These are phyloP conservation scores for Fraxinus baroniana DNA, from an alignment of 305 asterid genomes.

Conservation along the genomic window DNA sequence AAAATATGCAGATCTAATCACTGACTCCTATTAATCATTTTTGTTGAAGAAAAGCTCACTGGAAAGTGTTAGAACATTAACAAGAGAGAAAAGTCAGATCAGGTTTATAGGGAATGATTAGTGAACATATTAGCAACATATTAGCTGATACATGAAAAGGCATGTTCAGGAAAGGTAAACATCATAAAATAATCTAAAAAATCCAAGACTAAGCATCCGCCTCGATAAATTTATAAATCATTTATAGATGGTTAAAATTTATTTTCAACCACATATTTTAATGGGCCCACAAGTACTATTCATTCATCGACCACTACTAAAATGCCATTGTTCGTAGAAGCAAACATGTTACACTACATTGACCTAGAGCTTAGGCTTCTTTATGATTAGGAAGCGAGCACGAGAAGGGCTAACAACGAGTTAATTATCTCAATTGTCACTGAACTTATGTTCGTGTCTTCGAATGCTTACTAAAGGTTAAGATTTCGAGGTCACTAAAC, in stretches of 20 bases:
- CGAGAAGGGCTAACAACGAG: not conserved
- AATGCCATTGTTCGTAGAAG: not conserved
- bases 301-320: not conserved
- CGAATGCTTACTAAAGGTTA: not conserved
- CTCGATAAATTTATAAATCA: not conserved
- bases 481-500: not conserved
- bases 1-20: not conserved
- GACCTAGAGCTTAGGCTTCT: not conserved
- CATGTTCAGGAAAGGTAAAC: not conserved
- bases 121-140: not conserved
- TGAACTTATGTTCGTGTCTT: not conserved
- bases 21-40: not conserved
- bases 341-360: not conserved
- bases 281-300: not conserved
- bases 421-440: not conserved
- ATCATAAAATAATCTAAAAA: too few species aligned
- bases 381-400: not conserved
- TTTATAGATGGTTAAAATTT: not conserved
- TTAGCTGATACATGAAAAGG: not conserved
- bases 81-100: not conserved
- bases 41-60: not conserved
- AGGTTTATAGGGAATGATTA: not conserved
- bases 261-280: not conserved
- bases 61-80: not conserved
- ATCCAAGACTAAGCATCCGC: not conserved